Evolutionary conservation across 1,139 yeast species (phyloP), one percentile per base, ranked within the genome.

Genomic region (Torulaspora globosa): DNA sequence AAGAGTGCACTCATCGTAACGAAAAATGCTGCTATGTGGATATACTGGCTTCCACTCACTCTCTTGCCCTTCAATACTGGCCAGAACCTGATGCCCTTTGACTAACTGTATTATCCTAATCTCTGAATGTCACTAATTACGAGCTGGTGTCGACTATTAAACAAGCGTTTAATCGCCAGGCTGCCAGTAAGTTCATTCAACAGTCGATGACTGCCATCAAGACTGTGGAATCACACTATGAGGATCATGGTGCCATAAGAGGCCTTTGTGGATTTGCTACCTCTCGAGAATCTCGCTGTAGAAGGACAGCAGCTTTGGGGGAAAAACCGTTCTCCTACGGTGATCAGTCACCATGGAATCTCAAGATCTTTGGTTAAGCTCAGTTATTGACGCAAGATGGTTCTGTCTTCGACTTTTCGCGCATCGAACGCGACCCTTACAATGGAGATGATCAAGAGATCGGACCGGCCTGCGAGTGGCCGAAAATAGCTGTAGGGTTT

Each of bases 371-470:
- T 21, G 23, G 8, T 21, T 21, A 6, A 6, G 6, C 9, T 6
- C n/a, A n/a, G n/a, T n/a, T n/a, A n/a, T n/a, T n/a, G n/a, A n/a
- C n/a, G n/a, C n/a, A n/a, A 7, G 9, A 7, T 21, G 7, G 23
- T 7, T 21, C 15, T 16, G 34, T 16, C 12, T 11, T 21, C 23
- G 16, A 30, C 27, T 37, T 37, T 37, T 37, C 41, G 41, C 41
- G 41, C 12, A 30, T 15, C 21, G 29, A 37, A 37, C 41, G 41
- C 41, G 41, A 37, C 27, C 8, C 11, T 18, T 18, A 31, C 34
- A 16, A 31, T 11, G 19, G 12, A 18, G 18, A 16, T 5, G 8
- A 31, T 11, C 34, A 31, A 16, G 23, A 19, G 11, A 3, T 21
- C 6, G 5, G 15, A 11, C n/a, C 9, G 15, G 18, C n/a, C 9